Base-by-base conservation (phyloP, 75 land plant genomes). In the Selaginella tamariscina region DNA sequence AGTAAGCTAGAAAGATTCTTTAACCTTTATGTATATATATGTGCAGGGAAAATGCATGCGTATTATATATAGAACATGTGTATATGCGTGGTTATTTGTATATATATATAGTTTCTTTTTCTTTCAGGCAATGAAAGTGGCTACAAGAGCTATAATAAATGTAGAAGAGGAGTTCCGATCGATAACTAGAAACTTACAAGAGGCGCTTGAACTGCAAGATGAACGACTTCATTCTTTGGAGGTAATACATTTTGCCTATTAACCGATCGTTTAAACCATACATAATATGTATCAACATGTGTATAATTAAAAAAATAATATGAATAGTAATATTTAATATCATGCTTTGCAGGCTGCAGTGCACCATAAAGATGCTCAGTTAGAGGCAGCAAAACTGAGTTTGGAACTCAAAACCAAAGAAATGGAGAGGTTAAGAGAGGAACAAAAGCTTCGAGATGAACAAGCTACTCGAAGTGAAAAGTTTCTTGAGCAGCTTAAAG, bases 141-240 rank as follows among this genome's bases (percentile, higher is more conserved):
- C 75, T 9, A 72, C 78, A 0, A 49, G 78, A 32, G 78, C 78
- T 30, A 76, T 76, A 1, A 29, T 76, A 8, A 76, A 76, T 67
- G 75, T 76, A 49, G 78, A 76, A 27, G 78, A 76, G 56, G 78
- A 76, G 56, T 76, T 76, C 44, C 55, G 78, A 18, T 68, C 70
- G 21, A 65, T 76, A 2, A 76, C 75, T 22, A 67, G 65, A 26
- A 66, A 71, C 22, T 49, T 76, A 13, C 78, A 71, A 30, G 78
- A 76, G 24, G 64, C 74, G 15, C 64, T 73, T 27, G 74, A 73
- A 24, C 55, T 66, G 32, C 74, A 73, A 49, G 74, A 73, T 66
- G 74, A 73, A 54, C 32, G 67, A 30, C 2, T 73, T 24, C 74
- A 73, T 22, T 32, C 33, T 29, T 55, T 73, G 32, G 74, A 73